Evolutionary conservation across 2,329 filamentous ascomycete species (phyloP), one percentile per base, ranked within the genome.

Genomic region (Thelonectria blattea): DNA sequence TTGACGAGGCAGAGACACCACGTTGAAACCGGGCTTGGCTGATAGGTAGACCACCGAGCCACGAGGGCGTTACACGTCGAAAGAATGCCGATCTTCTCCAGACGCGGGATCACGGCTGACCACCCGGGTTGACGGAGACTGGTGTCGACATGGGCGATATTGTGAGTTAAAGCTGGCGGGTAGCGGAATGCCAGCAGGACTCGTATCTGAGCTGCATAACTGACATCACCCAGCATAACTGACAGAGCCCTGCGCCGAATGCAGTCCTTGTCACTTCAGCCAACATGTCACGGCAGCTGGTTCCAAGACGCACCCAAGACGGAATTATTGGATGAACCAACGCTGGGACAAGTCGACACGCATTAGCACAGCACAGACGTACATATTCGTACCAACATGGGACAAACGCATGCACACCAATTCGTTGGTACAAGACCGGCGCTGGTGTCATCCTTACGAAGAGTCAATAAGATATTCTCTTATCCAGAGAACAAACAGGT

Each of bases 1-100:
- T 60, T 43, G 37, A 51, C 20, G 46, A 37, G 47, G 34, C 15
- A 52, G 34, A 60, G 58, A 60, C 58, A 60, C 52, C 42, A 60
- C 52, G 52, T 43, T 45, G 47, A 17, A 6, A 52, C 22, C 32
- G n/a, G 22, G 41, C 39, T 39, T 11, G 32, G 46, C 5, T 45
- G 51, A 17, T 52, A n/a, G n/a, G n/a, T 18, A 51, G 27, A 8
- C 50, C 46, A 48, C 42, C 9, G 34, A 34, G 6, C 49, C 43
- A 45, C 47, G 56, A 42, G 37, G 30, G 45, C 51, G 46, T 32
- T 54, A 27, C 46, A 60, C 52, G 51, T 60, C 20, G 17, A 10
- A 43, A 41, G 30, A 42, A 15, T 42, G 57, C 11, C 42, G 52
- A 56, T 48, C 42, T 53, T 20, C 34, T 30, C 39, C 41, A 46